Base-by-base conservation (phyloP, 441 rosid species). In the Biscutella laevigata region DNA sequence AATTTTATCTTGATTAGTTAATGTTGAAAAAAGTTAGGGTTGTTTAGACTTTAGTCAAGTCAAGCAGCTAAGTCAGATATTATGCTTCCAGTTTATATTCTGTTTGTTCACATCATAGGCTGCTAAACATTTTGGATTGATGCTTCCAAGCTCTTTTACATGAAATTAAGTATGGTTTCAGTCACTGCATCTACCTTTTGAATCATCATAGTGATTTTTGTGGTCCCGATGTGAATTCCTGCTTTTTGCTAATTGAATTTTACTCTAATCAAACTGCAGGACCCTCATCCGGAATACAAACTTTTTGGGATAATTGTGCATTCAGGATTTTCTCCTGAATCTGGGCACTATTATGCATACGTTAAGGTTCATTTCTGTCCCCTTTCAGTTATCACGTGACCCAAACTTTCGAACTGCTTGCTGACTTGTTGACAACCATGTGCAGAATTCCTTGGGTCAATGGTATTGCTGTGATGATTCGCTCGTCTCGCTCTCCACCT, bases 391-490 rank as follows among this genome's bases (percentile, higher is more conserved):
- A 16, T 45, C 34, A 53, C n/a, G 57, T 11, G 35, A 46, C 28
- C 26, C 20, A 2, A 55, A 32, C 34, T 34, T 32, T 30, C 16
- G 5, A 49, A 32, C 32, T 27, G 13, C 29, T 47, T 22, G 16
- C 64, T 71, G 37, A 71, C 39, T 55, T 57, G 53, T 56, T 36
- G 26, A 15, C 30, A 63, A 43, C 36, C 59, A 40, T 55, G 9
- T 62, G 45, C 70, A 92, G 99, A 95, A 92, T 72, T 82, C 92
- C 35, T 56, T 73, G 68, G 86, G 86, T 29, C 78, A 76, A 52
- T 92, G 99, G 99, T 86, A 82, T 70, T 71, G 97, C 76, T 88
- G 99, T 76, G 81, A 88, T 59, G 99, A 92, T 69, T 64, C 95
- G 29, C 61, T 33, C 44, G 95, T 88, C 53, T 73, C 94, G 17